phyloP scores from a whole-genome alignment of 1,284 basidiomycete species.

The Apiotrichum montevideense region DNA sequence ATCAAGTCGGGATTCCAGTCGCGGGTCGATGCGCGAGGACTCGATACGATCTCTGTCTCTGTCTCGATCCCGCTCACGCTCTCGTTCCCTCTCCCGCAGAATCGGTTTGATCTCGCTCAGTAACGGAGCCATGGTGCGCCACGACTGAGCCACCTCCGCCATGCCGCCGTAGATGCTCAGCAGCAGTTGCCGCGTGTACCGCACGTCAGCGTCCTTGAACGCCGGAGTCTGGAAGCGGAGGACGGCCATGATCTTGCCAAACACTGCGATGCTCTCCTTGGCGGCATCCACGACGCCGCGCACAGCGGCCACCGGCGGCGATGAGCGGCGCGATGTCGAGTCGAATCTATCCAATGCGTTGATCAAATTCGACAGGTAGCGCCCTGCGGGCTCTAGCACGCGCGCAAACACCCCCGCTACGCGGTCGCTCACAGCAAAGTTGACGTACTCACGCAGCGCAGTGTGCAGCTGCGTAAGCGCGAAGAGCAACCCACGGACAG shows the following conservation, averaged over 20 bases:
- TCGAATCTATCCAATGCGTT: slow-evolving; percentile 90
- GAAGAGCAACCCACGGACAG: slow-evolving; percentile 85
- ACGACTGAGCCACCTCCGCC: slow-evolving; percentile 80
- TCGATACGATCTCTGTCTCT: too few species aligned
- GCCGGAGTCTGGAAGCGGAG: slow-evolving; percentile 68
- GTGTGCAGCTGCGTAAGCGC: slow-evolving; percentile 88
- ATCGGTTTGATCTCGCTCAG: slow-evolving; percentile 64
- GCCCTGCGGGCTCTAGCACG: slow-evolving; percentile 76
- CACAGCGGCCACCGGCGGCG: slow-evolving; percentile 62
- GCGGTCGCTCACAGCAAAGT: slow-evolving; percentile 80
- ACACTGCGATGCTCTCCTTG: slow-evolving; percentile 76
- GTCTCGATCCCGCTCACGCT: too few species aligned
- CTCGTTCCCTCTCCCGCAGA: slow-evolving; percentile 36
- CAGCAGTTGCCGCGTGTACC: slow-evolving; percentile 81
- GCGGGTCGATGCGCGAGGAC: too few species aligned
- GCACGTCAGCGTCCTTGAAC: slow-evolving; percentile 64
- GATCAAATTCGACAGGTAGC: slow-evolving; percentile 78
- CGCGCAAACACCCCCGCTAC: slow-evolving; percentile 72
- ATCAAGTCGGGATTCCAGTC: too few species aligned
- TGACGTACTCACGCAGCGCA: slow-evolving; percentile 80
- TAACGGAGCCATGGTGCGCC: slow-evolving; percentile 71
- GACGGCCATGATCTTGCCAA: slow-evolving; percentile 79
- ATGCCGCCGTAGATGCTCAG: slow-evolving; percentile 84
- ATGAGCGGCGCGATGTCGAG: slow-evolving; percentile 61
- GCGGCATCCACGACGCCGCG: slow-evolving; percentile 75